Evolutionary conservation across 371 early-diverging fungal genomes (phyloP).

Genomic region (Lichtheimia corymbifera): DNA sequence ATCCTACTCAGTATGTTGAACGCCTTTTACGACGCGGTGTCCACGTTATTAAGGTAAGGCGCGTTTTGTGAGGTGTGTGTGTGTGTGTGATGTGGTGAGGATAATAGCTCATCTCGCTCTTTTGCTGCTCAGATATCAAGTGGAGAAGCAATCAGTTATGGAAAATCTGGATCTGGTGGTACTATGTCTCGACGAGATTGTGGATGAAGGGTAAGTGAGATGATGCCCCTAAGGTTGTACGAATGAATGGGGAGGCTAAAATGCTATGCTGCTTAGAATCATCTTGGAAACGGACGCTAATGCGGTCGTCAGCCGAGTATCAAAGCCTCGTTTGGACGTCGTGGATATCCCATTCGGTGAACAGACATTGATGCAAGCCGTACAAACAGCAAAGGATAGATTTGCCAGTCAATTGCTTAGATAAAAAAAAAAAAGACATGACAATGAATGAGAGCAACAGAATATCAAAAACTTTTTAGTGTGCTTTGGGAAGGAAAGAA

Average conservation of each 20-base stretch:
- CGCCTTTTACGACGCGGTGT: slow-evolving; percentile 84
- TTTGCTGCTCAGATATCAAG: slow-evolving; percentile 75
- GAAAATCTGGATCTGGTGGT: slow-evolving; percentile 91
- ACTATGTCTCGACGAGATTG: slow-evolving; percentile 92
- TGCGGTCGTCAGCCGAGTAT: slow-evolving; percentile 88
- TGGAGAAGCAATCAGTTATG: slow-evolving; percentile 88
- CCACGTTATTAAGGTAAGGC: slow-evolving; percentile 78
- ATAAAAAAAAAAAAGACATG: slow-evolving; percentile 36
- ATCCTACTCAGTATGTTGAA: slow-evolving; percentile 78
- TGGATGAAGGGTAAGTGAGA: slow-evolving; percentile 87
- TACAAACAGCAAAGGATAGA: slow-evolving; percentile 88
- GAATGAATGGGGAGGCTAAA: background rate
- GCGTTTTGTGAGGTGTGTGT: no score
- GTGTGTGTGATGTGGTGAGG: no score
- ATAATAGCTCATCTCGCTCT: background rate
- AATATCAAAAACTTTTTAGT: slow-evolving; percentile 6
- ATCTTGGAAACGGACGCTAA: slow-evolving; percentile 90
- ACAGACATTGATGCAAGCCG: slow-evolving; percentile 88
- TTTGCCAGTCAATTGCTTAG: slow-evolving; percentile 77
- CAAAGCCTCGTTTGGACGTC: slow-evolving; percentile 79
- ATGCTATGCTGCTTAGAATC: slow-evolving; percentile 44
- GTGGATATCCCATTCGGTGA: slow-evolving; percentile 88
- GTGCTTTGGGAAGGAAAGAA: no score
- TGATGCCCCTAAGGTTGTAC: background rate
- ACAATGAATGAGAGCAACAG: background rate